These are phyloP conservation scores for Arachnopeziza araneosa DNA, from an alignment of 2,329 filamentous ascomycete species.

Conservation along the genomic window DNA sequence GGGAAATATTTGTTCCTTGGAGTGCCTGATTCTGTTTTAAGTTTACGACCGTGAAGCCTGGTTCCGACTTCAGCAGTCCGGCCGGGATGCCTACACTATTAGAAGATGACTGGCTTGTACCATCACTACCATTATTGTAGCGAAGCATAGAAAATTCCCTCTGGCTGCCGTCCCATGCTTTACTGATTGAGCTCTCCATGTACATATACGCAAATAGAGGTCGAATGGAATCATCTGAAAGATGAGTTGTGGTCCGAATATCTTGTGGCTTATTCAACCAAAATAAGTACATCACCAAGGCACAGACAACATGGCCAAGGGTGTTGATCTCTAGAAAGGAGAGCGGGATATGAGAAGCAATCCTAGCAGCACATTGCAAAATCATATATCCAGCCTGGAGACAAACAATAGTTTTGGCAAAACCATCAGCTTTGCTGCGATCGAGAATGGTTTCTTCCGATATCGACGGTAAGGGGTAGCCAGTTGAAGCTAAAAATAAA, in stretches of 20 bases:
- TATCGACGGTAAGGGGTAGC: slow-evolving; percentile 14
- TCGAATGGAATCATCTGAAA: slow-evolving; percentile 6
- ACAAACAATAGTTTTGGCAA: slow-evolving; percentile 26
- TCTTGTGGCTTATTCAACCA: slow-evolving; percentile 28
- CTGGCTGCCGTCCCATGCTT: background rate
- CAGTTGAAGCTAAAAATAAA: slow-evolving; percentile 5
- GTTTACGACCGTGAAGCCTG: background rate
- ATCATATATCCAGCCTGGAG: slow-evolving; percentile 26
- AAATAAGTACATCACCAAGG: slow-evolving; percentile 20
- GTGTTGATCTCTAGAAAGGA: slow-evolving; percentile 28
- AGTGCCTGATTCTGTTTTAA: background rate
- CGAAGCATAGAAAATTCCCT: background rate
- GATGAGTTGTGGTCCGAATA: slow-evolving; percentile 9
- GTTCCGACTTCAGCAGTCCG: background rate
- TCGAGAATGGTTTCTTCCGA: slow-evolving; percentile 21
- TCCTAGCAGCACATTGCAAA: slow-evolving; percentile 20
- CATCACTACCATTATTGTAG: background rate
- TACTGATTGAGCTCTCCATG: slow-evolving; percentile 10
- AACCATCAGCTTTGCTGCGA: slow-evolving; percentile 26
- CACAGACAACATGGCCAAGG: slow-evolving; percentile 22
- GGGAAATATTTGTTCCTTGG: background rate
- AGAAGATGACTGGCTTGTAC: background rate
- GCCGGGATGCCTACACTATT: background rate
- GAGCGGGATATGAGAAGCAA: slow-evolving; percentile 20
- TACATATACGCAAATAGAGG: slow-evolving; percentile 11